Evolutionary conservation across 345 rosid genomes (phyloP), one percentile per base, ranked within the genome.

Genomic region (Camelina hispida): DNA sequence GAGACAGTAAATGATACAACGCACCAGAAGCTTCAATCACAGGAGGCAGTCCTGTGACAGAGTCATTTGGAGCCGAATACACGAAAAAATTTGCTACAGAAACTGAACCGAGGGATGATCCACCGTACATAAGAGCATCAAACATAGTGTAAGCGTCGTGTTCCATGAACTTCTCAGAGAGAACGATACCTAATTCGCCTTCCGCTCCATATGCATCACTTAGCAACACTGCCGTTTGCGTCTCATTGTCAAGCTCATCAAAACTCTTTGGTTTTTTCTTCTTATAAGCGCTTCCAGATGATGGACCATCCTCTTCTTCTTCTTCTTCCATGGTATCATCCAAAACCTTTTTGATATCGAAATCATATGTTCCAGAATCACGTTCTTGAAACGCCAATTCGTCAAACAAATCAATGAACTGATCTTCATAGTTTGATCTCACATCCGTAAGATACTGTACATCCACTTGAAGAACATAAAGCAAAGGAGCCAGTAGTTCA

Each of bases 141-240:
- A 95, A 90, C 99, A 95, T 92, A 30, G 89, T 86, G 83, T 92
- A 95, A 0, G 97, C 97, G 71, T 95, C 97, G 62, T 95, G 99
- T 69, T 95, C 99, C 92, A 90, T 82, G 71, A 95, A 95, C 72
- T 95, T 95, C 79, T 95, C 97, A 22, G 99, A 95, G 78, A 92
- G 80, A 62, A 92, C 89, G 32, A 90, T 87, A 14, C 99, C 99
- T 42, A 95, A 71, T 85, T 95, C 97, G 52, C 99, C 96, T 85
- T 95, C 99, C 30, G 93, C 97, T 54, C 99, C 99, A 35, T 95
- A 95, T 2, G 97, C 88, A 76, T 95, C 99, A 7, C 89, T 90
- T 51, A 95, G 68, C 79, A 81, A 50, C 65, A 91, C 83, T 22
- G 83, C 79, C 0, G 85, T 84, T 78, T 89, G 90, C 20, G 90